These are phyloP conservation scores for Cryptococcus depauperatus DNA, from an alignment of 1,284 basidiomycete species.

Conservation along the genomic window DNA sequence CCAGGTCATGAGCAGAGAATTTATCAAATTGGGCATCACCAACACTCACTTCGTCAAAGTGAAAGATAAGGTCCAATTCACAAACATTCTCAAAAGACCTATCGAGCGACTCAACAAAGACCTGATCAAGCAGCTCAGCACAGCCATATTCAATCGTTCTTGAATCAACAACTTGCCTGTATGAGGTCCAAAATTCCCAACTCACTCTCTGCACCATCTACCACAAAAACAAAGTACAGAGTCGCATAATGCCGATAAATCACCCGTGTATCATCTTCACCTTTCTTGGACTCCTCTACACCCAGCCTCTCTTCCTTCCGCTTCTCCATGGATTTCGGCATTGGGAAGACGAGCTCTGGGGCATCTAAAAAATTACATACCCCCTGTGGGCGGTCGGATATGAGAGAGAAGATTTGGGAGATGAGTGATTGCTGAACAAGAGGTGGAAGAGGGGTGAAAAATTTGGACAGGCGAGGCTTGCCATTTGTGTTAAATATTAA, in stretches of 20 bases:
- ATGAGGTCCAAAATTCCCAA: slow-evolving; percentile 93
- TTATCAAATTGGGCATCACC: not conserved
- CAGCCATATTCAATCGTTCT: not conserved
- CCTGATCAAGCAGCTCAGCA: slow-evolving; percentile 47
- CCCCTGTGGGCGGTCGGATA: slow-evolving; percentile 63
- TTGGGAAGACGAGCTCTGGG: slow-evolving; percentile 58
- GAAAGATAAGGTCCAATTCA: slow-evolving; percentile 95
- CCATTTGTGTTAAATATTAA: slow-evolving; percentile 59
- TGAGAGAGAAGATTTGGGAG: slow-evolving; percentile 74
- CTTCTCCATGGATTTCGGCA: slow-evolving; percentile 15
- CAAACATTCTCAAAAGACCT: slow-evolving; percentile 97
- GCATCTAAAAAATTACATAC: slow-evolving; percentile 91
- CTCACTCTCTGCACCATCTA: slow-evolving; percentile 91
- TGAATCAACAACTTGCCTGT: slow-evolving; percentile 56
- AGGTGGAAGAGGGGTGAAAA: slow-evolving; percentile 80
- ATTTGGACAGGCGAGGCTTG: slow-evolving; percentile 88
- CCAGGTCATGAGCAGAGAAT: not conserved
- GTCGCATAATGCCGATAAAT: slow-evolving; percentile 72
- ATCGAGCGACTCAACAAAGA: slow-evolving; percentile 95
- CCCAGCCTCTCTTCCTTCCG: slow-evolving; percentile 5
- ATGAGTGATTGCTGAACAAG: slow-evolving; percentile 59
- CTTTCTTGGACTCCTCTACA: slow-evolving; percentile 17
- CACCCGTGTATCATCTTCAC: slow-evolving; percentile 43
- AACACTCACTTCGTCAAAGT: slow-evolving; percentile 81
- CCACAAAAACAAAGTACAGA: slow-evolving; percentile 93